Percentiles rank a stretch among this genome's conserved stretches.
phyloP scores from a whole-genome alignment of 768 basidiomycete genomes.

The Hericium erinaceus region DNA sequence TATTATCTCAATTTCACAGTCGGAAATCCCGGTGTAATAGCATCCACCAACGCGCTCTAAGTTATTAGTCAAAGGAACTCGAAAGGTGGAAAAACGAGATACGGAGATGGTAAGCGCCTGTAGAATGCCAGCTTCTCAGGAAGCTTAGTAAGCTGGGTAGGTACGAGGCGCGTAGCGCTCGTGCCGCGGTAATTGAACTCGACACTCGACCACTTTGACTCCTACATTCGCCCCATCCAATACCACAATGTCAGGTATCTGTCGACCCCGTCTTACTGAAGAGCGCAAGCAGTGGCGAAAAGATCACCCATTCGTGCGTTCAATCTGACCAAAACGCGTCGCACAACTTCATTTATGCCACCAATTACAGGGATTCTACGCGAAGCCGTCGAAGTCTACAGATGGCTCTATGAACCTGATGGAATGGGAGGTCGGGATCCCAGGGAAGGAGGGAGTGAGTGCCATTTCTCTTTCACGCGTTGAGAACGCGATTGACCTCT shows the following conservation, averaged over 20 bases:
- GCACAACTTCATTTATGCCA: neutral
- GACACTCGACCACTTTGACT: neutral
- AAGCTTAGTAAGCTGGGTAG: no score
- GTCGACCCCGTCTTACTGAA: slow-evolving; percentile 85
- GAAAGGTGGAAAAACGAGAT: no score
- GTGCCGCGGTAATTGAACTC: neutral
- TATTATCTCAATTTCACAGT: no score
- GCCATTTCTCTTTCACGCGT: neutral
- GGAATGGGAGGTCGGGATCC: slow-evolving; percentile 99
- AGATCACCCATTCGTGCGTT: slow-evolving; percentile 93
- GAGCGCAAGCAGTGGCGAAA: slow-evolving; percentile 99
- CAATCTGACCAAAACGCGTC: neutral
- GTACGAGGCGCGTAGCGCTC: no score
- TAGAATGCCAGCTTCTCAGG: no score
- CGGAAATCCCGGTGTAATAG: no score
- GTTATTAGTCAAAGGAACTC: no score
- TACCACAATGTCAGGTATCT: slow-evolving; percentile 75
- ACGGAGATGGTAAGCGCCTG: no score
- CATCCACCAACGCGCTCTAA: no score
- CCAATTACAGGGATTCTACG: slow-evolving; percentile 80
- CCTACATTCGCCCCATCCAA: neutral
- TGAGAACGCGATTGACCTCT: neutral
- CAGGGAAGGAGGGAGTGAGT: slow-evolving; percentile 82
- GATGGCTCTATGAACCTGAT: slow-evolving; percentile 96
- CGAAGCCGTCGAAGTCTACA: slow-evolving; percentile 79